A percentile compares a stretch with the other conserved stretches of the same genome.
These are phyloP conservation scores for Paecilomyces variotii DNA, from an alignment of 2,329 filamentous ascomycete species.

Conservation along the genomic window DNA sequence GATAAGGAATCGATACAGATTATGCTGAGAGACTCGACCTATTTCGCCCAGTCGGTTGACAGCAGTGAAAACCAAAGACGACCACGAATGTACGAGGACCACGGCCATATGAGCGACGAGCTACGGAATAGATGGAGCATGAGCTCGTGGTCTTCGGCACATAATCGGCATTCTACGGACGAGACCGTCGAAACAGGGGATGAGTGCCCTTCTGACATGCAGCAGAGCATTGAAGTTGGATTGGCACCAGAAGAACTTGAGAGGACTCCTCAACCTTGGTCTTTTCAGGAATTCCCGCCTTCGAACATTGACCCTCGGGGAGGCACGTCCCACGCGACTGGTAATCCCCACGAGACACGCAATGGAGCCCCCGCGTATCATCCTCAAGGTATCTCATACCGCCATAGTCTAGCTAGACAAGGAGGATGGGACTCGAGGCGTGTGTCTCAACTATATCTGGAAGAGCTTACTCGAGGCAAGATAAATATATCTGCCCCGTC, in stretches of 20 bases:
- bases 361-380: conserved; percentile 27
- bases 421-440: conserved; percentile 48
- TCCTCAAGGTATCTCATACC: conserved; percentile 37
- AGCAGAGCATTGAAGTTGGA: conserved; percentile 13
- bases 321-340: conserved; percentile 14
- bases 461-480: conserved; percentile 35
- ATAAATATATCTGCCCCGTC: conserved; percentile 14
- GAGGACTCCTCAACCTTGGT: conserved; percentile 26
- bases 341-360: conserved; percentile 32
- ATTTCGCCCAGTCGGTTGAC: conserved; percentile 26
- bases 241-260: conserved; percentile 18
- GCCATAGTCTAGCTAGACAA: conserved; percentile 46
- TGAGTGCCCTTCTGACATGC: conserved; percentile 17
- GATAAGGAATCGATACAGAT: conserved; percentile 50
- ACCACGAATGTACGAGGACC: conserved; percentile 13
- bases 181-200: conserved; percentile 28
- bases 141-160: conserved; percentile 37
- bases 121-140: conserved; percentile 34
- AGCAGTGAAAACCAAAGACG: conserved; percentile 23
- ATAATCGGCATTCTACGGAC: conserved; percentile 27
- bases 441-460: conserved; percentile 48
- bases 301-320: conserved; percentile 29
- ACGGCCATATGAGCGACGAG: conserved; percentile 13
- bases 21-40: conserved; percentile 43
- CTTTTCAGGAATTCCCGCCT: conserved; percentile 23